These are phyloP conservation scores for Calonectria leucothoes DNA, from an alignment of 2,329 filamentous ascomycete genomes.

Conservation along the genomic window DNA sequence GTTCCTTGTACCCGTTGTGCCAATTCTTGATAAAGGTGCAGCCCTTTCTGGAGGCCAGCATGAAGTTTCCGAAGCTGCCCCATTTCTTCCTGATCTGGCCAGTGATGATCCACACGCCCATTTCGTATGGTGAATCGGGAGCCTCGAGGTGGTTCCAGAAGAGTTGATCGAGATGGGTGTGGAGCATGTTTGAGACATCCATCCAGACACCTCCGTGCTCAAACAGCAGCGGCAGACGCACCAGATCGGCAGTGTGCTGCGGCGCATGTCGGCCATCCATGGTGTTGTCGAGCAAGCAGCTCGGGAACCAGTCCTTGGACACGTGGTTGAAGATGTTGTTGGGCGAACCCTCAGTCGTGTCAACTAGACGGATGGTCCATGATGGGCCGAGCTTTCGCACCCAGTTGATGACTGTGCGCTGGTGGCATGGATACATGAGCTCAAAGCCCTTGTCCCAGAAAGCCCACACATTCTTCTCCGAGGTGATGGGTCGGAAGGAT, in stretches of 20 bases:
- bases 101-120: constrained; percentile 47
- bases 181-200: constrained; percentile 55
- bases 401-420: constrained; percentile 55
- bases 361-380: constrained; percentile 56
- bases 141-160: constrained; percentile 56
- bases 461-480: constrained; percentile 59
- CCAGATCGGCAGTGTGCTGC: constrained; percentile 59
- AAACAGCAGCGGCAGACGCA: constrained; percentile 55
- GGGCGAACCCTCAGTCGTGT: constrained; percentile 48
- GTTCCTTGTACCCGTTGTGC: constrained; percentile 50
- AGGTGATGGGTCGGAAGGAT: constrained; percentile 42
- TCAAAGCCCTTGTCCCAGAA: constrained; percentile 55
- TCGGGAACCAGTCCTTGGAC: constrained; percentile 37
- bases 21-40: constrained; percentile 57
- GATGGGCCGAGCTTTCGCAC: constrained; percentile 51
- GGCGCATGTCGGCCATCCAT: constrained; percentile 54
- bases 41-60: constrained; percentile 54
- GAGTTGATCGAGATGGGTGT: constrained; percentile 53
- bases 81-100: constrained; percentile 47
- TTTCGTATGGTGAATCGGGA: constrained; percentile 48
- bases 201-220: constrained; percentile 57
- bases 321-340: neutral
- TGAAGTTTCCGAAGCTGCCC: constrained; percentile 54
- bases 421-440: constrained; percentile 51
- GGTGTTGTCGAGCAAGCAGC: constrained; percentile 37